phyloP scores from a whole-genome alignment of 2,329 filamentous ascomycete species.

The Aureobasidium namibiae region DNA sequence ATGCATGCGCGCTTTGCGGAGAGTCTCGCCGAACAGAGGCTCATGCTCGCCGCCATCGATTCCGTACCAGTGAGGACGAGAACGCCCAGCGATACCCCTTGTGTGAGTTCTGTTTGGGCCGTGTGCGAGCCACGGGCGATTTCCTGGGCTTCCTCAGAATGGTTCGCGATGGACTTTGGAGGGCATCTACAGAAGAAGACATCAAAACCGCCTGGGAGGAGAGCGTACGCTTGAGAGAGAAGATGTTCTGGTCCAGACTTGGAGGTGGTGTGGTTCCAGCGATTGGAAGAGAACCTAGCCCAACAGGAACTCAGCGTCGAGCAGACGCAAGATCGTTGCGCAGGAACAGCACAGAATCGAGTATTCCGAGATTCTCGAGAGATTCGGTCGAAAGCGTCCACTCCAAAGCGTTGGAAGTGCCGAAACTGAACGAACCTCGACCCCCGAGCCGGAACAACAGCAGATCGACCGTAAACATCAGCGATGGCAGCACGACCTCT shows the following conservation, averaged over 20 bases:
- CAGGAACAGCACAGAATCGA: conserved; percentile 2
- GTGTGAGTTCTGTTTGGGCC: conserved; percentile 77
- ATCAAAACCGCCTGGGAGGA: conserved; percentile 92
- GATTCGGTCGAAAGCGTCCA: neutral
- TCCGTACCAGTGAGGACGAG: conserved; percentile 79
- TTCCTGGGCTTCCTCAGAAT: conserved; percentile 87
- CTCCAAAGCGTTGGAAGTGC: neutral
- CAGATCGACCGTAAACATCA: neutral
- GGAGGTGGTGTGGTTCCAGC: conserved; percentile 79
- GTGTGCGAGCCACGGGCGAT: conserved; percentile 82
- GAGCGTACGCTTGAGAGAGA: conserved; percentile 76
- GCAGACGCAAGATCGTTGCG: neutral
- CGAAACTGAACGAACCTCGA: neutral
- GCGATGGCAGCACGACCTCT: neutral
- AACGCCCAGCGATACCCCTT: conserved; percentile 83
- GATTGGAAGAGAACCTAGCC: neutral
- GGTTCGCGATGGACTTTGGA: conserved; percentile 86
- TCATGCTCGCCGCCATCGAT: conserved; percentile 75
- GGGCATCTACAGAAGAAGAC: conserved; percentile 71
- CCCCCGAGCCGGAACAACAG: conserved; percentile 2
- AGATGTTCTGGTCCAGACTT: conserved; percentile 95
- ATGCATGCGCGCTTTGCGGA: conserved; percentile 80
- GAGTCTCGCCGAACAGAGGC: conserved; percentile 64
- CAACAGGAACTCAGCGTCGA: neutral
- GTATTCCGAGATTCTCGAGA: neutral